Evolutionary conservation across 371 early-diverging fungal species (phyloP), one percentile per base, ranked within the genome.

Genomic region (Encephalitozoon cuniculi): DNA sequence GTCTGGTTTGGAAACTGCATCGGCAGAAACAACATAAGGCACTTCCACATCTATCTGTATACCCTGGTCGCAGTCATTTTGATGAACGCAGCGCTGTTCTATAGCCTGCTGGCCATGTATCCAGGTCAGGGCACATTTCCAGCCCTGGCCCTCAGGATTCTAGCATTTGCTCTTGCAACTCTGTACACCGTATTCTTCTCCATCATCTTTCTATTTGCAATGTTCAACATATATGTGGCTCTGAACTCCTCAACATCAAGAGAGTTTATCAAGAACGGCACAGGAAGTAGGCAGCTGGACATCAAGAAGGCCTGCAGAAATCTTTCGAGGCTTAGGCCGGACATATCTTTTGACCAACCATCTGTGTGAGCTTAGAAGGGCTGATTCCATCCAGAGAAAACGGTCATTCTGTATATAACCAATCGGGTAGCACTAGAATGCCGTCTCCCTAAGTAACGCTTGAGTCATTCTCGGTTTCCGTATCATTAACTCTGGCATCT

Each of bases 1-100:
- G 21, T 66, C n/a, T 79, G 79, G 80, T 75, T 84, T 46, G 64
- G 64, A 41, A 82, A 63, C 28, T 84, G 85, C 71, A 80, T 84
- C 21, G 85, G 81, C 2, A 74, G 79, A 51, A 79, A 78, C 21
- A 84, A 82, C 68, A 64, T 69, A 28, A 77, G 41, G 21, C 34
- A 63, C 11, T 76, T 63, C 39, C 64, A 67, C 37, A 18, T 51
- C 26, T 76, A 69, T n/a, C 34, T 59, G 25, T 59, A 59, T 34
- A 59, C 59, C 21, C 34, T 59, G 30, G 28, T 26, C 15, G 28
- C 28, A 15, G 59, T 59, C 21, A 59, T 28, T 5, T 59, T 34
- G 9, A 34, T 37, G 18, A 59, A 59, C 15, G 34, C 37, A 37
- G 37, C 21, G 15, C 21, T 59, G 0, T 7, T 59, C 5, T 59